Conservation (phyloP, 78 protist genomes). For the Cavenderia fasciculata region DNA sequence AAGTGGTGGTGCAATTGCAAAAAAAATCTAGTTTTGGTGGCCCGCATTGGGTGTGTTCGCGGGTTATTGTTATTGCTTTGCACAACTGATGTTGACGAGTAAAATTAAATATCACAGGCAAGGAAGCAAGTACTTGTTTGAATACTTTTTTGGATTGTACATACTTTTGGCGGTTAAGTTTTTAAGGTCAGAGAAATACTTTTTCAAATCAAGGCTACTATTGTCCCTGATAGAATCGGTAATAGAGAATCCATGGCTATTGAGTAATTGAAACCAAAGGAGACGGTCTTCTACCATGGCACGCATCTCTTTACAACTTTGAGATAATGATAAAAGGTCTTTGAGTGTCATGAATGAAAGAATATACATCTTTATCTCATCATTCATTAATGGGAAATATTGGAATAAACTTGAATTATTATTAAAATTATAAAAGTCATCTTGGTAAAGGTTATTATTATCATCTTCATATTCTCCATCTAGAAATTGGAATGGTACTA, state of each 20-base stretch:
- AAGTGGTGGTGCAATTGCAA: too few species aligned
- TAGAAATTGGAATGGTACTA: too few species aligned
- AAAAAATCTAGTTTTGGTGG: too few species aligned
- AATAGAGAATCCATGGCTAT: background rate
- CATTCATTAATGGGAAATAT: background rate
- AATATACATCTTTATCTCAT: background rate
- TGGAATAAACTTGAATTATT: too few species aligned
- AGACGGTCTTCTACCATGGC: background rate
- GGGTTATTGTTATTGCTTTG: too few species aligned
- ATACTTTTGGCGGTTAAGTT: constrained; percentile 3
- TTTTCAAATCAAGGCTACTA: background rate
- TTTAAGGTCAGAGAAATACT: background rate
- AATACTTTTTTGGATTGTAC: background rate
- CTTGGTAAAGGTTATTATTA: too few species aligned
- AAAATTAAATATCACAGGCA: too few species aligned
- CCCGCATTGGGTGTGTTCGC: too few species aligned
- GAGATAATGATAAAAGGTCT: background rate
- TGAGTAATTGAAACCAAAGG: background rate
- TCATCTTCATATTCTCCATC: too few species aligned
- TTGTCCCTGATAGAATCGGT: background rate
- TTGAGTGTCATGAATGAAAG: background rate
- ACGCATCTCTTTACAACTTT: background rate
- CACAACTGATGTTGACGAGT: too few species aligned
- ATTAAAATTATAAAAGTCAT: too few species aligned
- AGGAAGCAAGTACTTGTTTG: too few species aligned